Base-by-base conservation (phyloP, 805 yeast genomes). In the Cyberlindnera euphorbiiphila region DNA sequence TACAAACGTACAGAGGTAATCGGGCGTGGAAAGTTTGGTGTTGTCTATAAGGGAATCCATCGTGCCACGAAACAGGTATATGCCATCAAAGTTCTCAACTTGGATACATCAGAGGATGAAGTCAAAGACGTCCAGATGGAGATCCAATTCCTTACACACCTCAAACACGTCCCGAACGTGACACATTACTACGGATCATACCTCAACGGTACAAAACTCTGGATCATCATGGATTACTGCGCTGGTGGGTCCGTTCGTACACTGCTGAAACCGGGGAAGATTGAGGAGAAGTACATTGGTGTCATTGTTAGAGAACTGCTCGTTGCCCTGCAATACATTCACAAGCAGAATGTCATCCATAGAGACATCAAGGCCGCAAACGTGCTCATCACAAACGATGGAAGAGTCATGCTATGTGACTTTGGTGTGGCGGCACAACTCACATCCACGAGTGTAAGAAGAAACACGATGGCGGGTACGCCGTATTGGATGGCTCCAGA, bases 401-500 rank as follows among this genome's bases (percentile, higher is more conserved):
- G 98, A 6, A 75, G 73, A 36, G 95, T 94, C 5, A 86, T 85
- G 54, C 71, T 93, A 30, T 91, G 98, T 69, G 99, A 93, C 61
- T 93, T 93, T 63, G 99, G 99, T 22, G 98, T 94, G 16, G 98
- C 99, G 1, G 97, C 97, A 2, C 91, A 87, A 57, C 66, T 89
- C 29, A 77, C 94, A 3, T 72, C 89, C 25, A 73, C 81, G 25
- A 76, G 79, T 14, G 59, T 81, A 31, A 86, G 88, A 57, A 71
- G 98, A 51, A 85, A 91, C 24, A 93, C 98, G 0, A 88, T 94
- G 77, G 98, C 96, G 0, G 95, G 95, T 7, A 85, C 95, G 1
- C 94, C 94, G 0, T 93, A 88, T 57, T 93, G 98, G 98, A 93
- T 93, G 98, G 97, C 98, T 0, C 98, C 98, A 0, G 98, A 91